These are phyloP conservation scores for Mucor sp. DNA, from an alignment of 371 early-diverging fungal genomes.

Conservation along the genomic window DNA sequence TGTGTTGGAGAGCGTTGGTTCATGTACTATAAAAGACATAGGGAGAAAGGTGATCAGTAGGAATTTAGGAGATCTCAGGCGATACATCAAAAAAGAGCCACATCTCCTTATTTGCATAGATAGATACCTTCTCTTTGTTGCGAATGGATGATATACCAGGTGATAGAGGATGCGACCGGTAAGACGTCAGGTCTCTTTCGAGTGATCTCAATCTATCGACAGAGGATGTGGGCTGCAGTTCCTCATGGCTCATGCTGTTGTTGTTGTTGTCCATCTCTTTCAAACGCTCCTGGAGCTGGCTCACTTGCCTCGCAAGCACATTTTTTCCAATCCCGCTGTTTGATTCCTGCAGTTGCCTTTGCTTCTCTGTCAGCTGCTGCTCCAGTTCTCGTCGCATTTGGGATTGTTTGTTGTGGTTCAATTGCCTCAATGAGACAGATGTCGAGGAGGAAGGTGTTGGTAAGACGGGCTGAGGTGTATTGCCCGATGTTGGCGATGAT, in stretches of 20 bases:
- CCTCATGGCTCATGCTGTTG: constrained; percentile 14
- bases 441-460: constrained; percentile 51
- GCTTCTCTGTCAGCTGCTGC: constrained; percentile 48
- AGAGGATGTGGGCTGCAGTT: constrained; percentile 14
- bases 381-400: constrained; percentile 37
- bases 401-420: constrained; percentile 15
- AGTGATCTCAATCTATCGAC: constrained; percentile 40
- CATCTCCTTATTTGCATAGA: constrained; percentile 2
- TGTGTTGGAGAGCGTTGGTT: constrained; percentile 27
- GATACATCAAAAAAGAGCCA: neutral
- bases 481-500: constrained; percentile 37
- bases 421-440: constrained; percentile 21
- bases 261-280: constrained; percentile 38
- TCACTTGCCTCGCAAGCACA: constrained; percentile 48
- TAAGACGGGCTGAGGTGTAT: constrained; percentile 28
- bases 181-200: constrained; percentile 39
- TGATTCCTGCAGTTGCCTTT: constrained; percentile 42
- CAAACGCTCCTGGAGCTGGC: constrained; percentile 40
- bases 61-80: neutral
- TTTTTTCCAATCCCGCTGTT: constrained; percentile 50
- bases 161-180: constrained; percentile 28
- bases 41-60: neutral
- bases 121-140: constrained; percentile 38
- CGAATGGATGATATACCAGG: constrained; percentile 28
- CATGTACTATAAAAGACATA: constrained; percentile 21